Conservation (phyloP, 371 early-diverging fungal species). For the Batrachochytrium dendrobatidis region DNA sequence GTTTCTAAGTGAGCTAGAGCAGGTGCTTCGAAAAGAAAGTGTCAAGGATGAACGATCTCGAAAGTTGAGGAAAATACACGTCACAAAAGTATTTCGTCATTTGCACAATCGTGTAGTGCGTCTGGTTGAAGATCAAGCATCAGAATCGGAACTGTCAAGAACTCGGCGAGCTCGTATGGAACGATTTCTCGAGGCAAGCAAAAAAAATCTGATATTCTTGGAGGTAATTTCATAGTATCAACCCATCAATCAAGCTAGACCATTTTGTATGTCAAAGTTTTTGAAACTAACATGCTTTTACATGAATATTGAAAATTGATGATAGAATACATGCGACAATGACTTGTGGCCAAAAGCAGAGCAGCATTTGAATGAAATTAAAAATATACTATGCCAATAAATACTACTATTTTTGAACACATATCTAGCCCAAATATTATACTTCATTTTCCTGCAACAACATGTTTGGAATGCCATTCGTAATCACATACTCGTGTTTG, state of each 20-base stretch:
- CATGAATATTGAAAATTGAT: not conserved
- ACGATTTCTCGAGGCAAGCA: not conserved
- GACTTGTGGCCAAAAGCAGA: not conserved
- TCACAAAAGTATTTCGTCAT: not conserved
- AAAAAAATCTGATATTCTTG: not conserved
- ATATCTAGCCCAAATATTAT: slow-evolving; percentile 38
- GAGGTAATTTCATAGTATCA: not conserved
- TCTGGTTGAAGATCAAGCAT: not conserved
- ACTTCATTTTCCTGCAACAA: slow-evolving; percentile 90
- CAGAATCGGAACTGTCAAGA: not conserved
- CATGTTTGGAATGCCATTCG: slow-evolving; percentile 95
- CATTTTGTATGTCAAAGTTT: not conserved
- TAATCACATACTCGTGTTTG: slow-evolving; percentile 81
- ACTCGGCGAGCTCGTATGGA: not conserved
- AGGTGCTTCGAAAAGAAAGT: not conserved
- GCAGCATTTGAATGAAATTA: not conserved
- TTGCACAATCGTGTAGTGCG: slow-evolving; percentile 1
- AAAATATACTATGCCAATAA: not conserved
- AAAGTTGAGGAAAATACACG: not conserved
- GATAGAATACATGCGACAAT: too few species aligned
- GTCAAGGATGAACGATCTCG: not conserved
- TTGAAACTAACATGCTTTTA: not conserved
- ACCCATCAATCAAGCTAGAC: not conserved
- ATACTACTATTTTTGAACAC: not conserved
- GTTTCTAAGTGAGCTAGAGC: not conserved